Evolutionary conservation across 1,139 yeast genomes (phyloP), one percentile per base, ranked within the genome.

Genomic region (Casaregolazyma suthepensis): DNA sequence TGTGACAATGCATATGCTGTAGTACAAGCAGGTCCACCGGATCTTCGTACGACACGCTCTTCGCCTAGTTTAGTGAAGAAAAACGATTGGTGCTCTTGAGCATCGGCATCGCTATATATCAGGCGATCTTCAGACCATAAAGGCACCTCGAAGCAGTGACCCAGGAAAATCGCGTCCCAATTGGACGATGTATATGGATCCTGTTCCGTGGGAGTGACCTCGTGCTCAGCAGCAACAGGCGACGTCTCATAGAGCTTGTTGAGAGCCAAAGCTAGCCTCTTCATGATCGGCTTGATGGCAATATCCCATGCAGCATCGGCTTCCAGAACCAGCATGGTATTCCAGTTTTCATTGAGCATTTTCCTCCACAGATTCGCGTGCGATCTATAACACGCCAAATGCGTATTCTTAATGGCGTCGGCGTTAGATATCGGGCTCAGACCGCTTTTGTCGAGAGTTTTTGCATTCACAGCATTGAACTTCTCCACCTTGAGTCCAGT

Each of bases 1-100:
- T 45, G 55, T n/a, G 59, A 40, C 22, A 59, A 35, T 6, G 59
- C 62, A 37, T 59, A 59, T 5, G 58, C 62, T 31, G 58, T 57
- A 7, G 62, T 58, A 49, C 62, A 59, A 10, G 56, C 53, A 1
- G 57, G 51, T 17, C 47, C 47, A 15, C 50, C 52, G 10, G 54
- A 15, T 38, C 50, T 44, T 12, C 54, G 51, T 5, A 56, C 43
- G 13, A 53, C 53, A 6, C 59, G 47, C 48, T 56, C 50, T 23
- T 46, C 43, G 6, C 7, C 15, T 44, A 55, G 44, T 12, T 18
- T 22, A 19, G 44, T 15, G 13, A 43, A 51, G 12, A 40, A 48
- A 29, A 43, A 55, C 15, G 20, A 20, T 35, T 45, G 50, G 15
- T 47, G 47, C 4, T 44, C 46, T 9, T 56, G 59, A 12, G 52